phyloP scores from a whole-genome alignment of 2,329 filamentous ascomycete species.

The Camillea tinctor region DNA sequence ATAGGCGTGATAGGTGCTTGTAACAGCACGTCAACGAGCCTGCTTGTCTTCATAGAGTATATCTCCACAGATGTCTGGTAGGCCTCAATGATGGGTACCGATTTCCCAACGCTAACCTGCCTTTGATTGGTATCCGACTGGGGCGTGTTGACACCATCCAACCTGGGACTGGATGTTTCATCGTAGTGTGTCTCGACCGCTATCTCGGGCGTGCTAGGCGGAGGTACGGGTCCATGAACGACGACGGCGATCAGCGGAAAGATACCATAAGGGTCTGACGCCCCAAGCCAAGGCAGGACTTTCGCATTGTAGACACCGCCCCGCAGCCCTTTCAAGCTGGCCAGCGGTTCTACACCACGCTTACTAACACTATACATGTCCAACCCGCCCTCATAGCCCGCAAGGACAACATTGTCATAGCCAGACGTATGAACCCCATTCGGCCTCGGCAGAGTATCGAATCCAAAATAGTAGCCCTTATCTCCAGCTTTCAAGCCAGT shows the following conservation, averaged over 20 bases:
- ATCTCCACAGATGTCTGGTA: constrained; percentile 90
- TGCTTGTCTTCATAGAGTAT: constrained; percentile 77
- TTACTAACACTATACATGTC: constrained; percentile 74
- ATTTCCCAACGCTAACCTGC: constrained; percentile 35
- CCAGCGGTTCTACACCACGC: constrained; percentile 67
- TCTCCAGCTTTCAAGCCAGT: constrained; percentile 62
- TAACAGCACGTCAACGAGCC: constrained; percentile 70
- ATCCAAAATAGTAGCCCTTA: constrained; percentile 75
- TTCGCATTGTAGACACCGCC: constrained; percentile 82
- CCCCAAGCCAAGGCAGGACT: constrained; percentile 68
- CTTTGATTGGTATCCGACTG: constrained; percentile 40
- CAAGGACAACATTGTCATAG: constrained; percentile 66
- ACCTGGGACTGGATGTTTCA: constrained; percentile 38
- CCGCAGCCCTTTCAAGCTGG: constrained; percentile 71
- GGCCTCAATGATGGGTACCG: constrained; percentile 46
- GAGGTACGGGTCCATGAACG: constrained; percentile 71
- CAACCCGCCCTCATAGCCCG: constrained; percentile 77
- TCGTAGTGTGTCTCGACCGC: constrained; percentile 37
- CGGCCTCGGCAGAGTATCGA: constrained; percentile 66
- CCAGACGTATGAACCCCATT: constrained; percentile 36
- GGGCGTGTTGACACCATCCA: constrained; percentile 43
- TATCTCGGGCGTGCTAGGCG: constrained; percentile 37
- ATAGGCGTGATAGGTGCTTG: constrained; percentile 63
- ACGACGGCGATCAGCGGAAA: constrained; percentile 78
- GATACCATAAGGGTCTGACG: constrained; percentile 51